These are phyloP conservation scores for Citeromyces matritensis DNA, from an alignment of 805 yeast genomes.

Conservation along the genomic window DNA sequence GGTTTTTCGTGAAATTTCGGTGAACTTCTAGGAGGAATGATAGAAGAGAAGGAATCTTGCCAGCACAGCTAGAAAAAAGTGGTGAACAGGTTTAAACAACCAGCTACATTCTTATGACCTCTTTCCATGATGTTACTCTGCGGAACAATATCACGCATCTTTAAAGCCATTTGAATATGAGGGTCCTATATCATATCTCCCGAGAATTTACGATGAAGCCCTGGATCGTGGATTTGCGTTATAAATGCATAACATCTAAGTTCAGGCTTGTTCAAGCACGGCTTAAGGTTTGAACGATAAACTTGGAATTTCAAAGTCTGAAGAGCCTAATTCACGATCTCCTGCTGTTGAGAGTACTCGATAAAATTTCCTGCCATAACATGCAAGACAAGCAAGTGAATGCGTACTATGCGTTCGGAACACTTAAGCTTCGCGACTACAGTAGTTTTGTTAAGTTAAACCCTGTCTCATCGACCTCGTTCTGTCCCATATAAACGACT, in stretches of 20 bases:
- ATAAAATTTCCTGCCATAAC: slow-evolving; percentile 60
- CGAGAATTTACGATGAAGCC: slow-evolving; percentile 66
- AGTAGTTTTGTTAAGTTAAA: slow-evolving; percentile 87
- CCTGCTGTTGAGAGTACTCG: slow-evolving; percentile 89
- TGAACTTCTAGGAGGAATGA: slow-evolving; percentile 66
- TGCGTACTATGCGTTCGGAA: slow-evolving; percentile 79
- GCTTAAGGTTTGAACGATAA: slow-evolving; percentile 52
- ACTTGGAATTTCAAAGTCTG: slow-evolving; percentile 79
- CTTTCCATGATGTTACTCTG: slow-evolving; percentile 46
- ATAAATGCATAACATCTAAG: slow-evolving; percentile 79
- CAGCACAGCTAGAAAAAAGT: slow-evolving; percentile 46
- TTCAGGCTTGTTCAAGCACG: slow-evolving; percentile 78
- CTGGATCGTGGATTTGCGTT: slow-evolving; percentile 73
- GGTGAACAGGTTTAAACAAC: slow-evolving; percentile 43
- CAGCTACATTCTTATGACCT: slow-evolving; percentile 37
- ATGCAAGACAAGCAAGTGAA: slow-evolving; percentile 72
- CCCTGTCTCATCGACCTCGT: slow-evolving; percentile 95
- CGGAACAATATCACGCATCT: slow-evolving; percentile 49
- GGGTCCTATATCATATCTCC: slow-evolving; percentile 31
- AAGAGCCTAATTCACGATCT: slow-evolving; percentile 80
- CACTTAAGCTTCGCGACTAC: slow-evolving; percentile 92
- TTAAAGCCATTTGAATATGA: slow-evolving; percentile 55
- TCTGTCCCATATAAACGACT: slow-evolving; percentile 90
- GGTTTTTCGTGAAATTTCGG: slow-evolving; percentile 55
- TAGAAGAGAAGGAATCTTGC: slow-evolving; percentile 47